Percentiles rank a stretch among this genome's conserved stretches.
These are phyloP conservation scores for Lactarius hatsudake DNA, from an alignment of 768 basidiomycete genomes.

Conservation along the genomic window DNA sequence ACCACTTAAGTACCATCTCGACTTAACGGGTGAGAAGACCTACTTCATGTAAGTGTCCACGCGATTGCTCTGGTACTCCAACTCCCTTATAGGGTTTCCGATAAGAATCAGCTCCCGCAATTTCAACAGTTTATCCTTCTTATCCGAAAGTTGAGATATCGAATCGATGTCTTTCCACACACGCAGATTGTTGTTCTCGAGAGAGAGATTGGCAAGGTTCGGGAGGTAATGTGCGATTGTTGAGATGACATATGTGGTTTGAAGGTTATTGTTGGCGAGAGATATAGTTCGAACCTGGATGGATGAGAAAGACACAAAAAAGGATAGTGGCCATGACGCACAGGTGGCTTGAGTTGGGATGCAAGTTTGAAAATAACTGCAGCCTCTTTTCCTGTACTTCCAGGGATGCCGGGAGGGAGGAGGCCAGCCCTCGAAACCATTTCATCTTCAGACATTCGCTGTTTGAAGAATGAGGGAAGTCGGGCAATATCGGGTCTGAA, in stretches of 20 bases:
- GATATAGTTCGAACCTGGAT: slow-evolving; percentile 75
- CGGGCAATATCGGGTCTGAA: neutral
- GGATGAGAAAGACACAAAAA: neutral
- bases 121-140: slow-evolving; percentile 56
- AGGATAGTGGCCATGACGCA: slow-evolving; percentile 34
- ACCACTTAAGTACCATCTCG: slow-evolving; percentile 12
- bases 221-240: slow-evolving; percentile 74
- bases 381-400: slow-evolving; percentile 61
- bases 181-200: slow-evolving; percentile 72
- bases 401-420: slow-evolving; percentile 62
- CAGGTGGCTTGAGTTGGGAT: slow-evolving; percentile 70
- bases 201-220: slow-evolving; percentile 71
- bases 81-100: slow-evolving; percentile 72
- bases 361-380: slow-evolving; percentile 90
- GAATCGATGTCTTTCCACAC: slow-evolving; percentile 68
- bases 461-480: slow-evolving; percentile 22
- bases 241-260: slow-evolving; percentile 55
- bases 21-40: slow-evolving; percentile 28
- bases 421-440: slow-evolving; percentile 70
- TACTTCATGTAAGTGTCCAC: slow-evolving; percentile 68
- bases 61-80: slow-evolving; percentile 55
- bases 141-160: slow-evolving; percentile 59
- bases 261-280: slow-evolving; percentile 74
- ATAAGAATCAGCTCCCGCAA: slow-evolving; percentile 70
- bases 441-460: slow-evolving; percentile 80